Evolutionary conservation across 1,139 yeast genomes (phyloP).

Genomic region (Dujonia santamariae): DNA sequence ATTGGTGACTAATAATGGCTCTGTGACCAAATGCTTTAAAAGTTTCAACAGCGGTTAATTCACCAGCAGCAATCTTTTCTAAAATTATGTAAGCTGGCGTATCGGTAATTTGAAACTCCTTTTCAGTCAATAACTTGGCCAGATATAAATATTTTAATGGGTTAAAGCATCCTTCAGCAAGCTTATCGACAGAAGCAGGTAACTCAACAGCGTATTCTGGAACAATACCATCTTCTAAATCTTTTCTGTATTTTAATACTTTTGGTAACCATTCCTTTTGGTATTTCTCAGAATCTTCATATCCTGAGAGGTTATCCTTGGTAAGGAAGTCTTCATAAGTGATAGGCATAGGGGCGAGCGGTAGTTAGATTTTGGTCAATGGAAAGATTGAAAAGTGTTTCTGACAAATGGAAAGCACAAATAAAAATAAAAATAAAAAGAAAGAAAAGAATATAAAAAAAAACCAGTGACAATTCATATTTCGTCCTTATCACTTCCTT

Average conservation of each 20-base stretch:
- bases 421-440: too few species aligned
- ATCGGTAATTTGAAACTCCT: constrained; percentile 49
- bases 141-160: constrained; percentile 43
- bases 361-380: too few species aligned
- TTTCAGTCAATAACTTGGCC: constrained; percentile 38
- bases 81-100: constrained; percentile 35
- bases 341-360: too few species aligned
- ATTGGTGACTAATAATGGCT: constrained; percentile 57
- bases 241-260: constrained; percentile 46
- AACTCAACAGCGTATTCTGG: constrained; percentile 41
- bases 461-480: too few species aligned
- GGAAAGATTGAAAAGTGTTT: too few species aligned
- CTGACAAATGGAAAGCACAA: too few species aligned
- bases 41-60: constrained; percentile 39
- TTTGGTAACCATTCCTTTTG: constrained; percentile 43
- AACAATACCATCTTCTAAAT: constrained; percentile 36
- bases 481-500: too few species aligned
- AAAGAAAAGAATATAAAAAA: too few species aligned
- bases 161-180: constrained; percentile 42
- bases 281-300: constrained; percentile 37
- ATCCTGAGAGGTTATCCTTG: constrained; percentile 29
- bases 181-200: constrained; percentile 38
- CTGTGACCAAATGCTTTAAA: constrained; percentile 53
- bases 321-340: constrained; percentile 20
- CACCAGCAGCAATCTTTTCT: constrained; percentile 25